Base-by-base conservation (phyloP, 2,329 filamentous ascomycete species). In the Microdochium trichocladiopsis region DNA sequence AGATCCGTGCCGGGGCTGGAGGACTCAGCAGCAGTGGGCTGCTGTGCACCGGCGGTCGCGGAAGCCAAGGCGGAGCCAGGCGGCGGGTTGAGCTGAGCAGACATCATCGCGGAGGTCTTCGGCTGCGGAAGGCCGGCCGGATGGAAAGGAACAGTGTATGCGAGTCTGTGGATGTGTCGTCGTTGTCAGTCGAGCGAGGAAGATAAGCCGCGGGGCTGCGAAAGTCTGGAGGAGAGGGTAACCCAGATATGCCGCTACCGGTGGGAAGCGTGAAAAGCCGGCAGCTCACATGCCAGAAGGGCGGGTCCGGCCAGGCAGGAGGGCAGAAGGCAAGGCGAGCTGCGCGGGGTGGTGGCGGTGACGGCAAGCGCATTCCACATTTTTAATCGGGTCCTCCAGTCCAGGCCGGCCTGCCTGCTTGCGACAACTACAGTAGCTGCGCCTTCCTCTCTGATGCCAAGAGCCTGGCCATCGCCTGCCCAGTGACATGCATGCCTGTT, bases 31-130 rank as follows among this genome's bases (percentile, higher is more conserved):
- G 55, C 54, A n/a, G n/a, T n/a, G 12, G 58, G 48, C 47, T 57
- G 56, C 9, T 52, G 45, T 21, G 52, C 50, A 22, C 49, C 51
- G 11, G 45, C 45, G 52, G 36, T 54, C 21, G 51, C 53, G 18
- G 55, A 31, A 16, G 48, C 21, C 33, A 45, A 25, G 28, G 53
- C 52, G 16, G 57, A 25, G 47, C 47, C 53, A 43, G 60, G 57
- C 53, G 63, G 59, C 50, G 41, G 41, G 41, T 63, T 59, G 48
- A 67, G 57, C 57, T 65, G 63, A 41, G 63, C 61, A 50, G 61
- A 65, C 64, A 67, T 66, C 62, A 62, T 67, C 52, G 58, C 62
- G 53, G 47, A 28, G 22, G 25, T 33, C 48, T 33, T 28, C 48
- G 48, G 41, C 41, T 45, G 41, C 41, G 41, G 41, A 8, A 22